A percentile compares a stretch with the other conserved stretches of the same genome.
Evolutionary conservation across 257 asterid genomes (phyloP).

Genomic region (Solanum chiquidenum): DNA sequence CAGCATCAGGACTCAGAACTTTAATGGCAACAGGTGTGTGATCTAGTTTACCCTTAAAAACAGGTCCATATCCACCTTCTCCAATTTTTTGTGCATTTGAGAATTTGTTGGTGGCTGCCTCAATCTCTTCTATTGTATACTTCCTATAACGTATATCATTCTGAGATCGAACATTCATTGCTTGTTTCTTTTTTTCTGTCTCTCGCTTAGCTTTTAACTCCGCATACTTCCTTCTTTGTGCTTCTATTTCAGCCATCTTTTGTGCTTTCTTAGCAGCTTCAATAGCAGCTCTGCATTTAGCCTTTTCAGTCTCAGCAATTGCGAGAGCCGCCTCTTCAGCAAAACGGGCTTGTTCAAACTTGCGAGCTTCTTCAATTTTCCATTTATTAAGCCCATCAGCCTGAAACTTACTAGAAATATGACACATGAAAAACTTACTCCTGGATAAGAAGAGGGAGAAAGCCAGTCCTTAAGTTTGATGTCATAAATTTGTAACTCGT

Average conservation of each 20-base stretch:
- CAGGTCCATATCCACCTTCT: conserved; percentile 94
- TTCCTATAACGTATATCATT: conserved; percentile 49
- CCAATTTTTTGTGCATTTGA: conserved; percentile 45
- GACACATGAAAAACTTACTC: not conserved
- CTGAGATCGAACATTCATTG: conserved; percentile 30
- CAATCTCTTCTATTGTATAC: conserved; percentile 59
- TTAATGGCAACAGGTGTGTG: conserved; percentile 79
- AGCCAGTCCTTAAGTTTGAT: not conserved
- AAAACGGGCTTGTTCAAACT: conserved; percentile 39
- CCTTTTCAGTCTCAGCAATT: conserved; percentile 53
- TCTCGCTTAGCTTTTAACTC: conserved; percentile 52
- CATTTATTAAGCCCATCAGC: conserved; percentile 34
- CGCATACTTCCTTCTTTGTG: conserved; percentile 48
- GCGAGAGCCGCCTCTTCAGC: conserved; percentile 48
- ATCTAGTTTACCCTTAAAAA: conserved; percentile 61
- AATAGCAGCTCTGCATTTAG: conserved; percentile 60
- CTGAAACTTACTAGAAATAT: conserved; percentile 9
- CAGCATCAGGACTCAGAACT: conserved; percentile 67
- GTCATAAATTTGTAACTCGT: not conserved
- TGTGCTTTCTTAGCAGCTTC: conserved; percentile 77
- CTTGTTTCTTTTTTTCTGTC: conserved; percentile 43
- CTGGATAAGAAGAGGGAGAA: not conserved
- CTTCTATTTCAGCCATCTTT: conserved; percentile 61
- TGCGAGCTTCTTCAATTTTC: conserved; percentile 32
- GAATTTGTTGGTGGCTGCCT: conserved; percentile 45